phyloP scores from a whole-genome alignment of 73 alveolate species.

The Paramecium caudatum region DNA sequence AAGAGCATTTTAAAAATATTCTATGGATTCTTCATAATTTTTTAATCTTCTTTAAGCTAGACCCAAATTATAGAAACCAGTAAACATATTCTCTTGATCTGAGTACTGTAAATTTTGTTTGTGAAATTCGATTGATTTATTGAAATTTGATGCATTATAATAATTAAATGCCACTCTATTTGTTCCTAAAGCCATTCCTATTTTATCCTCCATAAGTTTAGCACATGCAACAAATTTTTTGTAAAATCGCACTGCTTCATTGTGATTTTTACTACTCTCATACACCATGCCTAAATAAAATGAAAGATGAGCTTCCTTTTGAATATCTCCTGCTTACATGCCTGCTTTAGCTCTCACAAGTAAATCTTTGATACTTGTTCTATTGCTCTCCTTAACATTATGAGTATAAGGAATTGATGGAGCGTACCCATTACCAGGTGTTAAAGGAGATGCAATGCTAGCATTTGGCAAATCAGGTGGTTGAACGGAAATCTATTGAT shows the following conservation, averaged over 20 bases:
- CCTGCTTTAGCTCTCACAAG: constrained; percentile 98
- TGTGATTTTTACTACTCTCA: constrained; percentile 94
- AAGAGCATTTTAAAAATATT: neutral
- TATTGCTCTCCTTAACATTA: constrained; percentile 81
- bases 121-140: constrained; percentile 95
- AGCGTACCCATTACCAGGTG: constrained; percentile 98
- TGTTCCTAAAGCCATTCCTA: constrained; percentile 98
- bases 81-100: constrained; percentile 96
- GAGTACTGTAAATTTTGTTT: constrained; percentile 92
- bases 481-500: constrained; percentile 96
- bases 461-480: constrained; percentile 99
- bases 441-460: constrained; percentile 94
- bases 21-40: neutral
- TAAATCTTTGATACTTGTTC: constrained; percentile 92
- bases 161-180: constrained; percentile 97
- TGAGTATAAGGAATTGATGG: constrained; percentile 96
- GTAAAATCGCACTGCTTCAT: constrained; percentile 92
- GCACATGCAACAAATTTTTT: constrained; percentile 98
- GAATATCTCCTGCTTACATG: constrained; percentile 96
- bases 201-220: constrained; percentile 97
- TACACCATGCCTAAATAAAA: constrained; percentile 96
- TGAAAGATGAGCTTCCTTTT: constrained; percentile 99
- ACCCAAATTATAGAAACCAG: constrained; percentile 97
- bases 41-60: constrained; percentile 71
- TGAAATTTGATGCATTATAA: constrained; percentile 90